phyloP scores from a whole-genome alignment of 1,139 yeast genomes.

The Yamadazyma trypodendri region DNA sequence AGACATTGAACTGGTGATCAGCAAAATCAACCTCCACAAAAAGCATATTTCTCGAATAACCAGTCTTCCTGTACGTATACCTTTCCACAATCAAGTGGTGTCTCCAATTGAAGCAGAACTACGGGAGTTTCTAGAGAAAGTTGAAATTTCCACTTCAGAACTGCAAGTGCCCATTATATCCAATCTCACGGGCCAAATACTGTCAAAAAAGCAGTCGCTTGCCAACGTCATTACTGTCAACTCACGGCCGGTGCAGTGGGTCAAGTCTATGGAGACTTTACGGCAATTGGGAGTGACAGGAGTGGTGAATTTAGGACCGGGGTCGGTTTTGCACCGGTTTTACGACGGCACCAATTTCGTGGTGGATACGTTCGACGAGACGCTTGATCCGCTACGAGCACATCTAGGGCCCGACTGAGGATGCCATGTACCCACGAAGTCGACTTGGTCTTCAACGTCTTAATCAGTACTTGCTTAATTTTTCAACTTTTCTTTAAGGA shows the following conservation, averaged over 20 bases:
- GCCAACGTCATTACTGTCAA: constrained; percentile 33
- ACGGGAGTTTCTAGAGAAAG: not conserved
- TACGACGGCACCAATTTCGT: constrained; percentile 16
- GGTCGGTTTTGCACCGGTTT: constrained; percentile 27
- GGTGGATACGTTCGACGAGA: constrained; percentile 9
- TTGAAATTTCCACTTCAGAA: not conserved
- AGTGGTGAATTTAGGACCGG: constrained; percentile 41
- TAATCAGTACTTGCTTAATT: too few relatives aligned
- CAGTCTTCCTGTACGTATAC: constrained; percentile 48
- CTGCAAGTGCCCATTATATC: constrained; percentile 27
- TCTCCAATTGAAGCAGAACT: constrained; percentile 35
- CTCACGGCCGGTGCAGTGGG: constrained; percentile 47
- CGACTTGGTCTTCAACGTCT: too few relatives aligned
- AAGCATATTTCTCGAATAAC: constrained; percentile 24
- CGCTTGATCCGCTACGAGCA: not conserved
- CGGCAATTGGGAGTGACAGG: constrained; percentile 17
- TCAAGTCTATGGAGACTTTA: constrained; percentile 28
- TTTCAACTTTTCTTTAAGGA: too few relatives aligned
- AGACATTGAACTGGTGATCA: constrained; percentile 20
- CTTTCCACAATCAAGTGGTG: constrained; percentile 50
- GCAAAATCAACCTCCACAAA: constrained; percentile 17
- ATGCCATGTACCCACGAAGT: too few relatives aligned
- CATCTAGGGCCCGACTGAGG: too few relatives aligned
- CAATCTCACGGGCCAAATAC: constrained; percentile 31
- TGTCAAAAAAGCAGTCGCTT: constrained; percentile 9